Conservation (phyloP, 2,329 filamentous ascomycete genomes). For the Ascomycota sp. region DNA sequence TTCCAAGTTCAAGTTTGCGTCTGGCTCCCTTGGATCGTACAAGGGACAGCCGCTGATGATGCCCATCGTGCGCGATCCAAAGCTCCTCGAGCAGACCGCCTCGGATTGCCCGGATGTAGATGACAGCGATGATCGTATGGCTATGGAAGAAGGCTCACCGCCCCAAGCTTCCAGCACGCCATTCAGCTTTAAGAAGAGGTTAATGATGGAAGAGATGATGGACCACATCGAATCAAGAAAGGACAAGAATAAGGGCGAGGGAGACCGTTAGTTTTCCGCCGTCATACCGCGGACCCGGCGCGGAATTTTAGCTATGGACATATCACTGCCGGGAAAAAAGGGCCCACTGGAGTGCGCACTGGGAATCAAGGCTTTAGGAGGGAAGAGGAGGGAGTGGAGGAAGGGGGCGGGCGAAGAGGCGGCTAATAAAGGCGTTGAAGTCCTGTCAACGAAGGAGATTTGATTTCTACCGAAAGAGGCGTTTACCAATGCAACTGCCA, state of each 20-base stretch:
- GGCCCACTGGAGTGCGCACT: too few relatives aligned
- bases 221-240: conserved; percentile 9
- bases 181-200: conserved; percentile 25
- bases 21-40: conserved; percentile 30
- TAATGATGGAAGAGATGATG: conserved; percentile 25
- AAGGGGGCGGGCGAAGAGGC: too few relatives aligned
- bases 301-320: too few relatives aligned
- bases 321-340: too few relatives aligned
- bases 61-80: conserved; percentile 27
- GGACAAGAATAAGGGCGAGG: conserved; percentile 4
- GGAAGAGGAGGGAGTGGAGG: too few relatives aligned
- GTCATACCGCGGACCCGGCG: too few relatives aligned
- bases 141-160: conserved; percentile 23
- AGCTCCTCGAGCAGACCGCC: conserved; percentile 25
- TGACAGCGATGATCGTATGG: conserved; percentile 28
- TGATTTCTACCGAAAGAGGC: too few relatives aligned
- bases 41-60: conserved; percentile 31
- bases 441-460: too few relatives aligned
- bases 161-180: conserved; percentile 24
- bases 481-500: too few relatives aligned
- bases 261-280: conserved; percentile 5
- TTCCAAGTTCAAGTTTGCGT: conserved; percentile 13
- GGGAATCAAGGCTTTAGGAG: too few relatives aligned
- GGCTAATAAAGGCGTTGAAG: too few relatives aligned
- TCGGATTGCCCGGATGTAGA: conserved; percentile 31